Percentiles rank a stretch among this genome's conserved stretches.
These are phyloP conservation scores for Talaromyces thailandensis DNA, from an alignment of 495 filamentous ascomycete species.

Conservation along the genomic window DNA sequence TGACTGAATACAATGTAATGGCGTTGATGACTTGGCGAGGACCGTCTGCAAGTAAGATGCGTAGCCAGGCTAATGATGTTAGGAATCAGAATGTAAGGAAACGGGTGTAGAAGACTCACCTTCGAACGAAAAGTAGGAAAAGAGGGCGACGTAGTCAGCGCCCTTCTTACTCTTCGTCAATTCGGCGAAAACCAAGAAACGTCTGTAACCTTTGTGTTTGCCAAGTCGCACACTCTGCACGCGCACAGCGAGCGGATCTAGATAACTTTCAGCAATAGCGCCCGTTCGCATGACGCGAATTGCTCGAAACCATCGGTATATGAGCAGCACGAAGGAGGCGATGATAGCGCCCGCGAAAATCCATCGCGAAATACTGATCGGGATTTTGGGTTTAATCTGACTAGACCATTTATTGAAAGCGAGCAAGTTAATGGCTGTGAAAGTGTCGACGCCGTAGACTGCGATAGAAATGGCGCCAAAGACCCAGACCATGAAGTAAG, in stretches of 20 bases:
- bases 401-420: slow-evolving; percentile 67
- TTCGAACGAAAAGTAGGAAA: slow-evolving; percentile 92
- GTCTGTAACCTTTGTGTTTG: slow-evolving; percentile 60
- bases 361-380: slow-evolving; percentile 68
- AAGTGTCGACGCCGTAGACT: slow-evolving; percentile 83
- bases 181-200: slow-evolving; percentile 87
- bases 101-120: slow-evolving; percentile 37
- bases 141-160: slow-evolving; percentile 82
- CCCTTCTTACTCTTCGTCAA: slow-evolving; percentile 89
- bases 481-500: slow-evolving; percentile 77
- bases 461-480: slow-evolving; percentile 70
- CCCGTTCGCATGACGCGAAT: slow-evolving; percentile 69
- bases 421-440: slow-evolving; percentile 84
- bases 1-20: slow-evolving; percentile 75
- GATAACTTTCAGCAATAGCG: slow-evolving; percentile 82
- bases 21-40: slow-evolving; percentile 86
- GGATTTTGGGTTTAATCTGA: slow-evolving; percentile 58
- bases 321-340: slow-evolving; percentile 68
- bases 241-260: slow-evolving; percentile 76
- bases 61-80: slow-evolving; percentile 62
- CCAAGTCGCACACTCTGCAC: slow-evolving; percentile 69
- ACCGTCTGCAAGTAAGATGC: slow-evolving; percentile 79
- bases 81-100: slow-evolving; percentile 5
- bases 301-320: slow-evolving; percentile 68
- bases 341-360: slow-evolving; percentile 88